phyloP scores from a whole-genome alignment of 345 rosid species.

The Passiflora organensis region DNA sequence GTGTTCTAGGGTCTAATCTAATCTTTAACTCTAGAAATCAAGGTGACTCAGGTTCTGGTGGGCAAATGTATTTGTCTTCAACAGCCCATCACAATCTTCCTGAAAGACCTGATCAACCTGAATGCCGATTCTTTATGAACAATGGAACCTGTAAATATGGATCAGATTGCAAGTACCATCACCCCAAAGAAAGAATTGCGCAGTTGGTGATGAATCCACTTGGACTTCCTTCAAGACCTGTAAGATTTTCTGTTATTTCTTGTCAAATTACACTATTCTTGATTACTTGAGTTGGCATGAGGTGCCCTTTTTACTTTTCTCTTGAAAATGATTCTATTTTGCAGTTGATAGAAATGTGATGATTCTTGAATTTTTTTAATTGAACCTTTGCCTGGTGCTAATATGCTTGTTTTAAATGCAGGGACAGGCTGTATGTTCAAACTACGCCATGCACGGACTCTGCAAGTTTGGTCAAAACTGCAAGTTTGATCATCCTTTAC shows the following conservation, averaged over 20 bases:
- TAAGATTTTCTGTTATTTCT: slow-evolving; percentile 29
- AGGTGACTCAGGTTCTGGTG: slow-evolving; percentile 46
- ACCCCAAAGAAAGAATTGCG: slow-evolving; percentile 62
- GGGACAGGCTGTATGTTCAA: slow-evolving; percentile 70
- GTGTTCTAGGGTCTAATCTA: slow-evolving; percentile 40
- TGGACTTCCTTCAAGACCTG: slow-evolving; percentile 68
- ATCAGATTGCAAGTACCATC: slow-evolving; percentile 76
- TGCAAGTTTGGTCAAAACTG: slow-evolving; percentile 73
- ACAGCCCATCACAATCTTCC: slow-evolving; percentile 35
- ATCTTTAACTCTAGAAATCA: slow-evolving; percentile 41
- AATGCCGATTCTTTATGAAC: slow-evolving; percentile 69
- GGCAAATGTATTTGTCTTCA: slow-evolving; percentile 35
- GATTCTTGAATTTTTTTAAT: no score
- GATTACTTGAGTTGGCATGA: background rate
- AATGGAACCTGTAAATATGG: slow-evolving; percentile 76
- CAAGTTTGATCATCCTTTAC: slow-evolving; percentile 63
- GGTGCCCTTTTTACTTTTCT: no score
- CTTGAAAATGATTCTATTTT: no score
- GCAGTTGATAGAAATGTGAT: no score
- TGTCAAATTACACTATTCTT: background rate
- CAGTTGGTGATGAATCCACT: slow-evolving; percentile 34
- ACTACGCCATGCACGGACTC: slow-evolving; percentile 53
- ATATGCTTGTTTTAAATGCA: slow-evolving; percentile 24
- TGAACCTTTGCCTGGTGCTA: slow-evolving; percentile 4
- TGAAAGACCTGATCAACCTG: slow-evolving; percentile 66